Base-by-base conservation (phyloP, 2,329 filamentous ascomycete genomes). In the Shiraia sp. region DNA sequence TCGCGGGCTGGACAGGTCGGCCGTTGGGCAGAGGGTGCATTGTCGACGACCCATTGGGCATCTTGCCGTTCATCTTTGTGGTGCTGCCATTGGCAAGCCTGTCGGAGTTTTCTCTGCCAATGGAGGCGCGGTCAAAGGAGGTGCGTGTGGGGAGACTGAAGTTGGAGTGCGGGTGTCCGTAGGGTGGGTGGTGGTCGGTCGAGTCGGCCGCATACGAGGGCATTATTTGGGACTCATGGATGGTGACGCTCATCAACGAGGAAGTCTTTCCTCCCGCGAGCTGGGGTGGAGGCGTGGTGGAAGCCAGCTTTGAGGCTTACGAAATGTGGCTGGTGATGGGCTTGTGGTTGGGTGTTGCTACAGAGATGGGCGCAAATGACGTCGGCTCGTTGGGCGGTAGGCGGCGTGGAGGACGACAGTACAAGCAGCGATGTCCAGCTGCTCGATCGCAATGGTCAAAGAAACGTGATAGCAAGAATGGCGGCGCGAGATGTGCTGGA, bases 191-290 rank as follows among this genome's bases (percentile, higher is more conserved):
- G 32, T 40, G 50, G 63, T 61, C 70, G 60, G 57, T 66, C 52
- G 74, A 66, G 61, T 75, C 74, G 61, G 72, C 66, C 63, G 75
- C 63, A 64, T 76, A 71, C 53, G 73, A 73, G 66, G 77, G 75
- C 78, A 80, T 80, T 53, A 66, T 68, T 55, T 58, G 63, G 48
- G 57, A 63, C 56, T 63, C 61, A 62, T 66, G 55, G 49, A 62
- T 52, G 40, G 59, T 61, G 40, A 64, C 55, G 51, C 58, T 57
- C 59, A 59, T 60, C 55, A 58, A 56, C 44, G 56, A 59, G 44
- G 50, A 55, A 50, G 57, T 46, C 51, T 53, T 55, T 45, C 49
- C 55, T 54, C 56, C 57, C 39, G 51, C 45, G 55, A 46, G 50
- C 42, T 52, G 55, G 55, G 56, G 53, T 49, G 56, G 55, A 43